Conservation (phyloP, 257 asterid genomes). For the Solanum lycopersicoides region DNA sequence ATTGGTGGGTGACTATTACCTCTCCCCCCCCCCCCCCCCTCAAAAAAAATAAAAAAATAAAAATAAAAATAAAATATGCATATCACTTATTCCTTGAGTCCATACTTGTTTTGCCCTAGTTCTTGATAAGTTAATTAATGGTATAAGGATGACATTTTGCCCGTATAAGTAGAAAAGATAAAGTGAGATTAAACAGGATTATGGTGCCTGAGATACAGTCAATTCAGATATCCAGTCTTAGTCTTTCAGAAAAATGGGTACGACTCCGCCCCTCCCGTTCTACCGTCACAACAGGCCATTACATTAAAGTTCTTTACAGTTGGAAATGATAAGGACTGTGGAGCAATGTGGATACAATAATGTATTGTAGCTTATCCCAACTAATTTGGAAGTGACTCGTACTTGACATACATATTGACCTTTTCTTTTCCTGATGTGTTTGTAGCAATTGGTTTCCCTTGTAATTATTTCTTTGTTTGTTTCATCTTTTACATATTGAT, state of each 20-base stretch:
- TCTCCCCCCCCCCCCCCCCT: neutral
- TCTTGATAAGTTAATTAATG: neutral
- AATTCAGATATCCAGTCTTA: neutral
- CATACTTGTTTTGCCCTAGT: neutral
- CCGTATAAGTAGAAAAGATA: neutral
- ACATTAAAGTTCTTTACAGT: neutral
- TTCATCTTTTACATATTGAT: neutral
- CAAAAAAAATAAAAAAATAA: too few species aligned
- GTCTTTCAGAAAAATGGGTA: neutral
- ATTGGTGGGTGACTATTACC: slow-evolving; percentile 47
- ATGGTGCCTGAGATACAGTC: neutral
- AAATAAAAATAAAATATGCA: neutral
- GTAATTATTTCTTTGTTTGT: neutral
- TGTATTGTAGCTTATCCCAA: neutral
- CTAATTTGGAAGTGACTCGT: neutral
- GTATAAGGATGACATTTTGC: neutral
- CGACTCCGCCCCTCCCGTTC: neutral
- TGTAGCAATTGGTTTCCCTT: neutral
- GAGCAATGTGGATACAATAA: neutral
- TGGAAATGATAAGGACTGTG: neutral
- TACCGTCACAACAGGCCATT: neutral
- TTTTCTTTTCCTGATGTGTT: neutral
- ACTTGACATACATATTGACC: neutral
- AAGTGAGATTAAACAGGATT: neutral
- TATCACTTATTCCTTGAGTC: neutral